These are phyloP conservation scores for Mallotus repandus DNA, from an alignment of 441 rosid species.

Conservation along the genomic window DNA sequence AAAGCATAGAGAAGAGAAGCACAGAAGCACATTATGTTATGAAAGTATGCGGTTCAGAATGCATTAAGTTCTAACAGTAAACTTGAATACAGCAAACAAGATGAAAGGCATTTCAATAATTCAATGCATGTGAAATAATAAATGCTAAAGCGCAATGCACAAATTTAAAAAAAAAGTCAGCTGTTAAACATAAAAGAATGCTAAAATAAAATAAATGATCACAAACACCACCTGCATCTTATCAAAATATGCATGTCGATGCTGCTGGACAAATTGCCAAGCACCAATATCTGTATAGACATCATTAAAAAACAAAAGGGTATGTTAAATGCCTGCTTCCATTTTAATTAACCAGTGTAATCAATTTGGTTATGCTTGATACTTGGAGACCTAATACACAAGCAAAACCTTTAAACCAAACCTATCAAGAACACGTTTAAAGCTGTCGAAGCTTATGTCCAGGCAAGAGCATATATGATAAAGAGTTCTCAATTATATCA, in stretches of 20 bases:
- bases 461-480: neutral
- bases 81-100: neutral
- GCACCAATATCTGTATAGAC: conserved; percentile 72
- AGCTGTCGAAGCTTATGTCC: neutral
- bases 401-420: neutral
- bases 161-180: conserved; percentile 2
- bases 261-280: conserved; percentile 77
- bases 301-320: neutral
- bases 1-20: neutral
- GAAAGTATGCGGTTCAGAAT: neutral
- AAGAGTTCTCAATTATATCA: neutral
- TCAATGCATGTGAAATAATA: too few species aligned
- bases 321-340: neutral
- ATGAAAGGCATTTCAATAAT: neutral
- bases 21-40: neutral
- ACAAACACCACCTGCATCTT: conserved; percentile 72
- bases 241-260: conserved; percentile 88
- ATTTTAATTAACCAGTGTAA: neutral
- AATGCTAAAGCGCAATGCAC: neutral
- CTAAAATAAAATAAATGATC: conserved; percentile 6
- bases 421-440: neutral
- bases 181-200: neutral
- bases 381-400: neutral
- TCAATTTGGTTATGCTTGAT: neutral
- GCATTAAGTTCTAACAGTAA: neutral